A percentile compares a stretch with the other conserved stretches of the same genome.
Evolutionary conservation across 345 rosid species (phyloP).

Genomic region (Dipteronia sinensis): DNA sequence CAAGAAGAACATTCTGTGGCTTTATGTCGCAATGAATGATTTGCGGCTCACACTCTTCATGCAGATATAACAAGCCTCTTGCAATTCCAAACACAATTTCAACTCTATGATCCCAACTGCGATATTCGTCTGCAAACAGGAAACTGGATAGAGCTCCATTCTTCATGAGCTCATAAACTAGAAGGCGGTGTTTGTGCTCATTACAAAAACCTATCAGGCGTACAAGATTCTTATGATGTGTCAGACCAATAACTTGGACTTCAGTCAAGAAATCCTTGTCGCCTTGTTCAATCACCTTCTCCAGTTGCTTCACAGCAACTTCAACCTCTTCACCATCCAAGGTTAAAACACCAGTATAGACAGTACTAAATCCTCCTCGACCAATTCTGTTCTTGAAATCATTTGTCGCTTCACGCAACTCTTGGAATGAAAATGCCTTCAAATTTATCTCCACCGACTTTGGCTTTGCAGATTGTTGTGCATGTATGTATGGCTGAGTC

Average conservation of each 20-base stretch:
- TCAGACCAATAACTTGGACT: constrained; percentile 43
- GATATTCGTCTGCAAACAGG: too few species aligned
- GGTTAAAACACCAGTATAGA: constrained; percentile 36
- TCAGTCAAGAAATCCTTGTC: constrained; percentile 49
- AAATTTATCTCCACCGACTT: constrained; percentile 33
- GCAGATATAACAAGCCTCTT: too few species aligned
- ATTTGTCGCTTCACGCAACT: constrained; percentile 35
- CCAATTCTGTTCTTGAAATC: constrained; percentile 46
- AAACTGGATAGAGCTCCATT: too few species aligned
- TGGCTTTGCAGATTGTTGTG: constrained; percentile 9
- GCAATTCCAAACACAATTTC: too few species aligned
- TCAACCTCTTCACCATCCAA: constrained; percentile 26
- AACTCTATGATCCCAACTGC: too few species aligned
- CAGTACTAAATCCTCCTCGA: constrained; percentile 45
- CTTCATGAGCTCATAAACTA: constrained; percentile 52
- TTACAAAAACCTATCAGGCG: constrained; percentile 45
- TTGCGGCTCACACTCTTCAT: too few species aligned
- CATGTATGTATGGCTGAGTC: constrained; percentile 10
- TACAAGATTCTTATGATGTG: constrained; percentile 54
- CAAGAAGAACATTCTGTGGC: too few species aligned
- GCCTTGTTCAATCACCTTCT: constrained; percentile 30
- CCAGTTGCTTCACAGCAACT: constrained; percentile 51
- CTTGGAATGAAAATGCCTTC: constrained; percentile 40
- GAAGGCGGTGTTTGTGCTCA: constrained; percentile 34
- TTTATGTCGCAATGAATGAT: too few species aligned